Conservation (phyloP, 2,329 filamentous ascomycete genomes). For the Botrytis porri region DNA sequence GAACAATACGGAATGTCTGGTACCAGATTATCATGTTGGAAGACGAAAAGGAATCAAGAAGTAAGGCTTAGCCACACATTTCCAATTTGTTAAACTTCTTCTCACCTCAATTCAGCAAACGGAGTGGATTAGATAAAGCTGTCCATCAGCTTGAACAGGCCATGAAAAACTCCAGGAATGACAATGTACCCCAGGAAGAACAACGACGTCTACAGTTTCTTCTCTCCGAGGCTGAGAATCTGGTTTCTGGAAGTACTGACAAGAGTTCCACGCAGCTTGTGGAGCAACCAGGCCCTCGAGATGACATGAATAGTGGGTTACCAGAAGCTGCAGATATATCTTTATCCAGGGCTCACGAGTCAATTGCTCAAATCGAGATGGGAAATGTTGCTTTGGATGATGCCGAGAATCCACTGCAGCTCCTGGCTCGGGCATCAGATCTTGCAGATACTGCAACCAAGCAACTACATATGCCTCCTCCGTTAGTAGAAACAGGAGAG, state of each 20-base stretch:
- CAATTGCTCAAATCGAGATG: neutral
- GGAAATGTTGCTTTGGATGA: constrained; percentile 64
- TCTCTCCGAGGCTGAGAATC: constrained; percentile 47
- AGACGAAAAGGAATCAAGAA: constrained; percentile 76
- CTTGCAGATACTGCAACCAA: constrained; percentile 40
- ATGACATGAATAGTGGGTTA: neutral
- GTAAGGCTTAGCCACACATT: constrained; percentile 43
- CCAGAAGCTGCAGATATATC: neutral
- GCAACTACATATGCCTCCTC: constrained; percentile 12
- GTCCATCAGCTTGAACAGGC: constrained; percentile 72
- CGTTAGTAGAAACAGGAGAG: constrained; percentile 35
- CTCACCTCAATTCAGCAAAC: constrained; percentile 52
- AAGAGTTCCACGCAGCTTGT: constrained; percentile 24
- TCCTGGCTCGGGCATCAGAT: constrained; percentile 70
- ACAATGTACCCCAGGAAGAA: constrained; percentile 42
- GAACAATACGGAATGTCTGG: constrained; percentile 58
- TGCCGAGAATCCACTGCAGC: constrained; percentile 71
- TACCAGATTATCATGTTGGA: constrained; percentile 70
- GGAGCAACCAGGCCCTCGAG: neutral
- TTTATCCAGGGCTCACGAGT: neutral
- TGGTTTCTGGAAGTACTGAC: constrained; percentile 35
- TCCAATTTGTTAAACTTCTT: neutral
- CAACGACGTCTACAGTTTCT: constrained; percentile 50
- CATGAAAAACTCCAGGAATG: constrained; percentile 50
- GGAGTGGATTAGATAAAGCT: constrained; percentile 70